Percentiles rank a stretch among this genome's conserved stretches.
phyloP scores from a whole-genome alignment of 2,329 filamentous ascomycete species.

The Microcera coccophila region DNA sequence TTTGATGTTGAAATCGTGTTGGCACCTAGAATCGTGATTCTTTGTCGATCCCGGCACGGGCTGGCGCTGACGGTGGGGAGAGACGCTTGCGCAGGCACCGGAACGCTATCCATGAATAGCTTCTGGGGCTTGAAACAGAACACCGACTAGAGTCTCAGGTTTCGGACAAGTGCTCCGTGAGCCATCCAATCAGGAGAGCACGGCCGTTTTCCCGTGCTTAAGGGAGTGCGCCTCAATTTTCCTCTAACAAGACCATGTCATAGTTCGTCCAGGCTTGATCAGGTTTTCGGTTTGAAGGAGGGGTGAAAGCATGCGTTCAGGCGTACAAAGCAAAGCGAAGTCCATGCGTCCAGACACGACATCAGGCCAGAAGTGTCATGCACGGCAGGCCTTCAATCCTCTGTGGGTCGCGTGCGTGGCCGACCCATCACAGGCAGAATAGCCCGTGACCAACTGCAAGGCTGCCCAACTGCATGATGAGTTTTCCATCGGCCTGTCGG shows the following conservation, averaged over 20 bases:
- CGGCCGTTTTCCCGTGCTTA: background rate
- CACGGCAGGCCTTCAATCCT: no score
- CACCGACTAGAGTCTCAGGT: background rate
- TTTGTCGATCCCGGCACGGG: no score
- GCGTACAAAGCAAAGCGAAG: background rate
- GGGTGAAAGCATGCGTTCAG: background rate
- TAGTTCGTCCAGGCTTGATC: background rate
- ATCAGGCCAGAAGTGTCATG: background rate
- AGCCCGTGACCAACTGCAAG: background rate
- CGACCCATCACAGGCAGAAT: background rate
- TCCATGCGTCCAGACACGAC: background rate
- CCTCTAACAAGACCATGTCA: constrained; percentile 17
- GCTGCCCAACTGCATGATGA: background rate
- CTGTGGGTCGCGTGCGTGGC: background rate
- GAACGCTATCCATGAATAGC: constrained; percentile 1
- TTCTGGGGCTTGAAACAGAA: background rate
- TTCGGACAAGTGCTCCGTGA: background rate
- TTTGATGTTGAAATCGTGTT: no score
- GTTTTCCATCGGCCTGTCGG: background rate
- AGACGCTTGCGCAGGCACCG: constrained; percentile 6
- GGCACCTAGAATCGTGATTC: no score
- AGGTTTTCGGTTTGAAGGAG: background rate
- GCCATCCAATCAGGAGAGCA: background rate
- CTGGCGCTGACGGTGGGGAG: no score
- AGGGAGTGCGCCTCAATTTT: constrained; percentile 14